Evolutionary conservation across 768 basidiomycete species (phyloP).

Genomic region (Lepiota brunneoincarnata): DNA sequence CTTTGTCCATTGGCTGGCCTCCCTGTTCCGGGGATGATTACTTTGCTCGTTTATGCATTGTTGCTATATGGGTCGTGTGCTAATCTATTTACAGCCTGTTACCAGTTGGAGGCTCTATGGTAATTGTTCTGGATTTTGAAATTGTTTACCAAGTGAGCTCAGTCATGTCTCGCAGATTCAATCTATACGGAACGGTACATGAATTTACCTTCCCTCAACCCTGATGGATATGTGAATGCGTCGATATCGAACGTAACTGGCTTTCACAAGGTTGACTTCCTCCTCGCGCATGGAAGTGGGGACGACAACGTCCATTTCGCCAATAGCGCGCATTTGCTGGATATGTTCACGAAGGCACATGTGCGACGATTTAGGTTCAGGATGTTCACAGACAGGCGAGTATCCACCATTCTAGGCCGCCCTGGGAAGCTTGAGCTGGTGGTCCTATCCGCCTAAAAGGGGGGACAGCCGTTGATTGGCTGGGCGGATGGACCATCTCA

Average conservation of each 20-base stretch:
- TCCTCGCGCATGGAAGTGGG: slow-evolving; percentile 90
- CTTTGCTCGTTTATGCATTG: no score
- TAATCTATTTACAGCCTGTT: slow-evolving; percentile 57
- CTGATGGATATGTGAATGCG: slow-evolving; percentile 84
- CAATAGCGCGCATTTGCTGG: slow-evolving; percentile 87
- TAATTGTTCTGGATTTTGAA: slow-evolving; percentile 27
- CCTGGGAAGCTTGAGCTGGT: background rate
- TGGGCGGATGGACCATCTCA: background rate
- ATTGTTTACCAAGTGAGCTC: background rate
- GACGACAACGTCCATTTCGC: slow-evolving; percentile 97
- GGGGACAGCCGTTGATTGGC: slow-evolving; percentile 6
- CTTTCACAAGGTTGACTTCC: slow-evolving; percentile 76
- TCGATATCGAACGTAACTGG: slow-evolving; percentile 87
- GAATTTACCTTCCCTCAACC: slow-evolving; percentile 77
- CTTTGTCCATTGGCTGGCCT: background rate
- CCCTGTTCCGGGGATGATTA: background rate
- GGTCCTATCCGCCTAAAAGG: background rate
- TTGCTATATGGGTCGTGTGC: background rate
- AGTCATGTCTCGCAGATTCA: slow-evolving; percentile 53
- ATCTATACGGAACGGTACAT: slow-evolving; percentile 99
- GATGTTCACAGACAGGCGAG: slow-evolving; percentile 95
- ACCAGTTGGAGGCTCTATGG: slow-evolving; percentile 85
- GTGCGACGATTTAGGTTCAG: slow-evolving; percentile 81
- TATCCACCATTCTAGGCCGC: slow-evolving; percentile 16
- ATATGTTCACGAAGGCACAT: slow-evolving; percentile 82